A percentile compares a stretch with the other conserved stretches of the same genome.
Evolutionary conservation across 2,329 filamentous ascomycete genomes (phyloP).

Genomic region (Teratosphaeria nubilosa): DNA sequence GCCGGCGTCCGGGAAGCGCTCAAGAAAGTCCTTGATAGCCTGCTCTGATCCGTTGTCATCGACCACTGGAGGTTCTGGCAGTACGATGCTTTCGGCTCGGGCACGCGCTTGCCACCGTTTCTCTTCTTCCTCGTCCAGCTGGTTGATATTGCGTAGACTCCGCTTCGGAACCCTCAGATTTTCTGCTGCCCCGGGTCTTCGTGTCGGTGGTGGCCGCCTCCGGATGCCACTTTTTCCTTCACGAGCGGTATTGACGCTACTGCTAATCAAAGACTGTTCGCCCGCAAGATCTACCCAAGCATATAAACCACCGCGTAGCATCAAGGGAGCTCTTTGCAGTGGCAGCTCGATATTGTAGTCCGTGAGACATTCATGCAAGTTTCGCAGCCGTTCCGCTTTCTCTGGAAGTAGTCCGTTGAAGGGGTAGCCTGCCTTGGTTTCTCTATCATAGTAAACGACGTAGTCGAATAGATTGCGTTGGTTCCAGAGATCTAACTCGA

Average conservation of each 20-base stretch:
- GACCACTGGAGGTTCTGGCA: slow-evolving; percentile 22
- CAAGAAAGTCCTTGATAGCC: slow-evolving; percentile 68
- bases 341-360: slow-evolving; percentile 75
- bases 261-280: slow-evolving; percentile 49
- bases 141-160: slow-evolving; percentile 52
- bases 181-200: slow-evolving; percentile 29
- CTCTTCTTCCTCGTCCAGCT: slow-evolving; percentile 72
- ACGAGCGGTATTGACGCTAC: slow-evolving; percentile 39
- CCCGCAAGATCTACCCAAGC: slow-evolving; percentile 84
- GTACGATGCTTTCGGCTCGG: slow-evolving; percentile 51
- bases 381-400: slow-evolving; percentile 40
- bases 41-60: slow-evolving; percentile 28
- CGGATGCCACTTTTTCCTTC: slow-evolving; percentile 30
- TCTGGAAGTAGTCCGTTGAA: slow-evolving; percentile 33
- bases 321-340: slow-evolving; percentile 60
- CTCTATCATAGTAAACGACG: slow-evolving; percentile 82
- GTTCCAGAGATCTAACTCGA: slow-evolving; percentile 67
- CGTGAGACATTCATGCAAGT: slow-evolving; percentile 67
- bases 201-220: slow-evolving; percentile 42
- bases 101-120: slow-evolving; percentile 70
- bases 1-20: slow-evolving; percentile 65
- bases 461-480: slow-evolving; percentile 68
- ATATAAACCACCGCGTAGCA: slow-evolving; percentile 72
- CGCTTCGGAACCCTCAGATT: slow-evolving; percentile 47
- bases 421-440: slow-evolving; percentile 48